Evolutionary conservation across 2,329 filamentous ascomycete species (phyloP).

Genomic region (Ceratocystis lukuohia): DNA sequence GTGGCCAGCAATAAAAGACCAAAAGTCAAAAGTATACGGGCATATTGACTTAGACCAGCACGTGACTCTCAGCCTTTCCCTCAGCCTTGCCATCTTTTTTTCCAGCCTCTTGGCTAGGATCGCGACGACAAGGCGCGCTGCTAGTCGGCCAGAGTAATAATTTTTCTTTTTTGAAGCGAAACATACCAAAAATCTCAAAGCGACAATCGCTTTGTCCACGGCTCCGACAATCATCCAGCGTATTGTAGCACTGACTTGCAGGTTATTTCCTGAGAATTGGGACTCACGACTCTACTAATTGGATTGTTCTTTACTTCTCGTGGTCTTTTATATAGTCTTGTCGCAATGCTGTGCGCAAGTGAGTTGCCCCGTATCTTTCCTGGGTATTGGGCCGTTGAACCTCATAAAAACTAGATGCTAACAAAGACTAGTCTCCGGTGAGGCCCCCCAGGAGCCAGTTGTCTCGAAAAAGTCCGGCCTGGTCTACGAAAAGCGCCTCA

Average conservation of each 20-base stretch:
- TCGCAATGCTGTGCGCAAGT: conserved; percentile 39
- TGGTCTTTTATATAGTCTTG: conserved; percentile 16
- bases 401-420: not conserved
- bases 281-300: not conserved
- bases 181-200: not conserved
- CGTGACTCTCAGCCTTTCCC: conserved; percentile 20
- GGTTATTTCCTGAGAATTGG: not conserved
- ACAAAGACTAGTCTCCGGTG: conserved; percentile 63
- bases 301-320: not conserved
- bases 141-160: not conserved
- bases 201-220: not conserved
- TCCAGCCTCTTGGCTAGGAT: conserved; percentile 14
- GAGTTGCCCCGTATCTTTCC: conserved; percentile 21
- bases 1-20: not conserved
- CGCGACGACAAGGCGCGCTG: conserved; percentile 7
- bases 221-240: not conserved
- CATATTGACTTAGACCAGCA: not conserved
- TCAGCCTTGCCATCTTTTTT: conserved; percentile 19
- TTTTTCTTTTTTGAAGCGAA: not conserved
- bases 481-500: conserved; percentile 87
- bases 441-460: conserved; percentile 87
- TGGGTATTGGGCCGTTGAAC: too few relatives aligned
- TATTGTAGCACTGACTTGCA: not conserved
- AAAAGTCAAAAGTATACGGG: not conserved
- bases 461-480: conserved; percentile 88